Base-by-base conservation (phyloP, 306 rosid species). In the Aeschynomene evenia region DNA sequence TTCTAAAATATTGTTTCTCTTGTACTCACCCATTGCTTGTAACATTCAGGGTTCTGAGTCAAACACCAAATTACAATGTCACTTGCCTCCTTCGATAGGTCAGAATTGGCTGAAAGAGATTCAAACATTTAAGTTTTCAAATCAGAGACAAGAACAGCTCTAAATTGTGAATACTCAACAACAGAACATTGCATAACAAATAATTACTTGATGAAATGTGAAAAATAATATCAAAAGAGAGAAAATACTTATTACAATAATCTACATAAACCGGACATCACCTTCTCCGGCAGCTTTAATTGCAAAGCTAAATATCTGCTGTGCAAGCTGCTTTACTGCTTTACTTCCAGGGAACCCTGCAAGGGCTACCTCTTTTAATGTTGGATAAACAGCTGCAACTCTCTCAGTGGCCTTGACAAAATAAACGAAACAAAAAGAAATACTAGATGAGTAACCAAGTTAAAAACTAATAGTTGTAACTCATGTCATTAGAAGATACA, bases 41-140 rank as follows among this genome's bases (percentile, higher is more conserved):
- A 83, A 63, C 84, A 83, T 55, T 79, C 87, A 9, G 80, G 77
- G 67, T 76, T 83, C 61, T 83, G 87, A 63, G 77, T 72, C 74
- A 83, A 79, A 69, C 87, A 83, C 87, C 87, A 83, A 18, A 83
- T 62, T 68, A 76, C 70, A 68, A 83, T 83, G 46, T 16, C 74
- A 68, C 74, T 49, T 14, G 87, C 82, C 73, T 83, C 87, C 76
- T 50, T 79, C 62, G 84, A 76, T 51, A 83, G 64, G 37, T 63
- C 82, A 49, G 64, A 66, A 70, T 71, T 83, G 55, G 74, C 87
- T 83, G 87, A 33, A 76, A 64, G 61, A 77, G 33, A 23, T 54
- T 71, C 71, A 46, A 48, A 26, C 24, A 63, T 66, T 28, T 80
- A 65, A 75, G 50, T 69, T 74, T 68, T 28, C 76, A 53, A n/a